Conservation (phyloP, 2,329 filamentous ascomycete species). For the Colletotrichum sublineola region DNA sequence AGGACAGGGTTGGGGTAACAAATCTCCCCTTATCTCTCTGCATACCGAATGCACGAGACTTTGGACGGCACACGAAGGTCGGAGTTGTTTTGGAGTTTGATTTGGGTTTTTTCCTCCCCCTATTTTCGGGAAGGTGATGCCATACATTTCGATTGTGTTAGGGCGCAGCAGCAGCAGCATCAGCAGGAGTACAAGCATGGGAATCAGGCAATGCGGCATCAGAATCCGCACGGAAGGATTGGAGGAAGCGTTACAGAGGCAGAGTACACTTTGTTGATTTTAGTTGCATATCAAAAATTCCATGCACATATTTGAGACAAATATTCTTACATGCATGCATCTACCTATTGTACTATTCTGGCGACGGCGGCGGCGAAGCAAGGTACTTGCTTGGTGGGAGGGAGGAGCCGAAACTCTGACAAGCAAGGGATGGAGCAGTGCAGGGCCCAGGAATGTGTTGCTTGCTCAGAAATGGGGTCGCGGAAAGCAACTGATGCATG, state of each 20-base stretch:
- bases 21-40: conserved; percentile 17
- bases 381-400: background rate
- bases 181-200: conserved; percentile 19
- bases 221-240: conserved; percentile 23
- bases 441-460: conserved; percentile 36
- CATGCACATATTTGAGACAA: conserved; percentile 26
- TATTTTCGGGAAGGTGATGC: conserved; percentile 1
- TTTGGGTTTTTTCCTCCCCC: background rate
- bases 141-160: conserved; percentile 8
- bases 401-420: background rate
- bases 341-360: background rate
- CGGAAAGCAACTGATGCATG: conserved; percentile 26
- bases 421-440: conserved; percentile 19
- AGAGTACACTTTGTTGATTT: conserved; percentile 12
- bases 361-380: background rate
- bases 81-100: conserved; percentile 5
- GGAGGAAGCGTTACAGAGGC: conserved; percentile 12
- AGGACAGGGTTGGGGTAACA: conserved; percentile 6
- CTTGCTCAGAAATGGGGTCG: conserved; percentile 24
- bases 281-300: conserved; percentile 34
- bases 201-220: conserved; percentile 33
- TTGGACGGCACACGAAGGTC: conserved; percentile 15
- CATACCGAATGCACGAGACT: conserved; percentile 20
- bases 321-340: background rate
- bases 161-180: conserved; percentile 25